These are phyloP conservation scores for Polytrichum commune DNA, from an alignment of 225 moss, liverwort and hornwort species.

Conservation along the genomic window DNA sequence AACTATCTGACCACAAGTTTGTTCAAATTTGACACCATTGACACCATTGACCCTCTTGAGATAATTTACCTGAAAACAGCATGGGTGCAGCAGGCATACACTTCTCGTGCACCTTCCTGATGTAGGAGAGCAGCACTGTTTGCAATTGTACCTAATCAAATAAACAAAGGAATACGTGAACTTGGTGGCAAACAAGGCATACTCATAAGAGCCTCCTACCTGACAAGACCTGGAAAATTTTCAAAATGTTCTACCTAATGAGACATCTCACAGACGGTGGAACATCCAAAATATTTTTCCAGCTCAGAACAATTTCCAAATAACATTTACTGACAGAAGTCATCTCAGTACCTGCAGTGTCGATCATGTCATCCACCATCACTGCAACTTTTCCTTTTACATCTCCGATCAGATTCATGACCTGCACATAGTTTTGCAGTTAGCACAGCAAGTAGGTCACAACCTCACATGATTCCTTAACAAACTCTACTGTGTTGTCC, in stretches of 20 bases:
- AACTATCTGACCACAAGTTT: no score
- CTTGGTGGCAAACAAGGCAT: neutral
- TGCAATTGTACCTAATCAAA: slow-evolving; percentile 64
- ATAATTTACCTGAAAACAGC: slow-evolving; percentile 79
- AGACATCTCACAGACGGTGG: no score
- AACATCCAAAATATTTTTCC: neutral
- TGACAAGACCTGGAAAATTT: no score
- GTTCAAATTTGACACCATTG: no score
- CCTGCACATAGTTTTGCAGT: slow-evolving; percentile 43
- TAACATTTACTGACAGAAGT: neutral
- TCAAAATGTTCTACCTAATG: no score
- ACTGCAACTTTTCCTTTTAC: slow-evolving; percentile 89
- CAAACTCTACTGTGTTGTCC: no score
- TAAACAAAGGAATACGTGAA: neutral
- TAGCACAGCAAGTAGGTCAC: slow-evolving; percentile 8
- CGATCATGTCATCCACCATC: slow-evolving; percentile 98
- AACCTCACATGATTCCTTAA: neutral
- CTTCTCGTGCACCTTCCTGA: slow-evolving; percentile 92
- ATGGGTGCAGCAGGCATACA: slow-evolving; percentile 95
- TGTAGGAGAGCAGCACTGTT: slow-evolving; percentile 93
- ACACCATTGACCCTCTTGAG: no score
- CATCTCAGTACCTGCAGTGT: slow-evolving; percentile 67
- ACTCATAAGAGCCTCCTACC: neutral
- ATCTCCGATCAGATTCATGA: slow-evolving; percentile 96
- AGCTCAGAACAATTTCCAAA: neutral